Evolutionary conservation across 805 yeast species (phyloP), one percentile per base, ranked within the genome.

Genomic region (Kregervanrija pseudodelftensis): DNA sequence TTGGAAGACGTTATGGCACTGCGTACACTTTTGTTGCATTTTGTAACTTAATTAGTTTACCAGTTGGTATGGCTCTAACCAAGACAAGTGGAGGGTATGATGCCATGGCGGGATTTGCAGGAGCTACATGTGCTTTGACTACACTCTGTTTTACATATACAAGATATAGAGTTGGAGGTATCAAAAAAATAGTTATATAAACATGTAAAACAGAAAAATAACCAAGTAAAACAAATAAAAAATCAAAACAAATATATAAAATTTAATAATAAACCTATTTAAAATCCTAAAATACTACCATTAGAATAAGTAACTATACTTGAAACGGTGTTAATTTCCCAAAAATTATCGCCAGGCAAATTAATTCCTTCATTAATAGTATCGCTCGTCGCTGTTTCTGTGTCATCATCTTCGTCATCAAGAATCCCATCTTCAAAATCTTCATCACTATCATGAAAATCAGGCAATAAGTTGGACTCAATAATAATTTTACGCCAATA

Each of bases 1-100:
- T 83, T 54, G 91, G 91, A 11, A 79, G 76, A 51, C 62, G 83
- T 30, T 85, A 80, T 54, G 90, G 91, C 0, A 74, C 88, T 5
- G 74, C 80, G 47, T 82, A 81, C 58, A 78, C 72, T 45, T 65
- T 67, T 41, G 67, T 71, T 36, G 51, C 61, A 31, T 64, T 78
- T 44, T 66, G 73, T 12, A 65, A 70, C 31, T 61, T 78, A 30
- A 67, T 73, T 12, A 65, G 72, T 17, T 65, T 77, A 15, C 80
- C 82, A 2, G 62, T 72, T 15, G 73, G 77, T 34, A 56, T 53
- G 34, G 50, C 60, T 3, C 49, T 59, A 8, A 54, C 63, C 2
- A 74, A 54, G 8, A 55, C 65, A 1, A 36, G 43, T 3, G 51
- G 50, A 3, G 65, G 61, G 5, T 63, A 58, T 44, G 43, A 59